Evolutionary conservation across 208 protist genomes (phyloP).

Genomic region (Leishmania turanica): DNA sequence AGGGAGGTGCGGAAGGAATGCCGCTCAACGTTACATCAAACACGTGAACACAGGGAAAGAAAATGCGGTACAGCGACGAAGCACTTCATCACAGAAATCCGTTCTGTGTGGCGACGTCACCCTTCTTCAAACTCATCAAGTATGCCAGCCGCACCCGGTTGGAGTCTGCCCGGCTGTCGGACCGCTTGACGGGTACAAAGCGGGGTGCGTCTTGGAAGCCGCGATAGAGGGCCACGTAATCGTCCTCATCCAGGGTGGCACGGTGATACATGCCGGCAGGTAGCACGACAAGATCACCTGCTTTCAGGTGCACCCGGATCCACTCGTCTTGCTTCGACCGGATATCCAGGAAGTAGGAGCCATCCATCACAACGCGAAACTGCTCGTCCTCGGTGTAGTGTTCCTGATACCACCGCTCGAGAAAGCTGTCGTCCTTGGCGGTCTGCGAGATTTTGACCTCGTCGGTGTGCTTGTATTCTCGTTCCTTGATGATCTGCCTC

Average conservation of each 20-base stretch:
- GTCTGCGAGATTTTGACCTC: slow-evolving; percentile 88
- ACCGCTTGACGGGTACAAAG: slow-evolving; percentile 82
- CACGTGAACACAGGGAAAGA: background rate
- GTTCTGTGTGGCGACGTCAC: slow-evolving; percentile 78
- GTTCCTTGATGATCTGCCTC: slow-evolving; percentile 87
- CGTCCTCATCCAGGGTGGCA: slow-evolving; percentile 86
- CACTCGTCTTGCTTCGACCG: slow-evolving; percentile 92
- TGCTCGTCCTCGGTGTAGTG: slow-evolving; percentile 95
- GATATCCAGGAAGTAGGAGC: slow-evolving; percentile 93
- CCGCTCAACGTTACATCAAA: background rate
- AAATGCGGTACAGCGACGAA: background rate
- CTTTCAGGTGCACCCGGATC: slow-evolving; percentile 85
- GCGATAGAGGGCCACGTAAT: slow-evolving; percentile 87
- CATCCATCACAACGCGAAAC: slow-evolving; percentile 88
- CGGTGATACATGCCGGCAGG: slow-evolving; percentile 88
- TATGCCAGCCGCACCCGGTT: slow-evolving; percentile 82
- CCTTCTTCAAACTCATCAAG: slow-evolving; percentile 89
- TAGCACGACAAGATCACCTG: slow-evolving; percentile 88
- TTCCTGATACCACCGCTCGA: slow-evolving; percentile 93
- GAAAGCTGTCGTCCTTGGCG: slow-evolving; percentile 84
- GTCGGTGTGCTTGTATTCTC: slow-evolving; percentile 92
- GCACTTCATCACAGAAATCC: slow-evolving; percentile 41
- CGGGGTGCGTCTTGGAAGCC: slow-evolving; percentile 81
- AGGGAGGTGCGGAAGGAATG: background rate
- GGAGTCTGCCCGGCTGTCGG: slow-evolving; percentile 65